Base-by-base conservation (phyloP, 441 rosid species). In the Arabidopsis lyrata region DNA sequence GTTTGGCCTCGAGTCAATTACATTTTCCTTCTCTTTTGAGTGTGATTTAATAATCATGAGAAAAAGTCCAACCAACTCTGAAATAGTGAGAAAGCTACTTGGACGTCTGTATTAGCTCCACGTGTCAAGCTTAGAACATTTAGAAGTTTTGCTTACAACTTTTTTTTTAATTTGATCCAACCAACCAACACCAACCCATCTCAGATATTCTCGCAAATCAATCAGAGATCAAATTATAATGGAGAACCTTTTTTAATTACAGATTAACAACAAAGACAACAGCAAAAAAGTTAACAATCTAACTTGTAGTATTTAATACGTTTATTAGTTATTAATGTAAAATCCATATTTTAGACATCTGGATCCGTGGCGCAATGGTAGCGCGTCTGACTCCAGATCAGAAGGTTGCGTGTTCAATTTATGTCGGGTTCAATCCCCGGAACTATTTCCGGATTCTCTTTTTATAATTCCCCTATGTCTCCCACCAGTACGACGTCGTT, bases 291-390 rank as follows among this genome's bases (percentile, higher is more conserved):
- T 27, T 54, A 14, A n/a, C 31, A 12, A 0, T 31, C 6, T 20
- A 53, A 39, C 9, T 42, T 12, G 0, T 16, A 8, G 0, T 16
- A 8, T 0, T 3, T 6, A 24, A 24, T 24, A 24, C 27, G 27
- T 24, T 24, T 24, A 3, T 50, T 1, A 1, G 0, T 2, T 24
- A 66, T 52, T 36, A 0, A 0, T 0, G 3, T 2, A 1, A 10
- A 52, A 27, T 1, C 6, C 2, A 1, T 0, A 0, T 5, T 0
- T 1, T 0, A 11, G 1, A 0, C 35, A 34, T 69, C 62, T 39
- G 97, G 95, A 91, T 89, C 88, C 88, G 96, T 90, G 97, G 99
- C 91, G 96, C 95, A 90, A 95, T 86, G 95, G 98, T 91, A 88
- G 95, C 97, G 97, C 91, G 95, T 93, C 96, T 86, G 97, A 91